Base-by-base conservation (phyloP, 2,329 filamentous ascomycete genomes). In the Xylaria sp. region DNA sequence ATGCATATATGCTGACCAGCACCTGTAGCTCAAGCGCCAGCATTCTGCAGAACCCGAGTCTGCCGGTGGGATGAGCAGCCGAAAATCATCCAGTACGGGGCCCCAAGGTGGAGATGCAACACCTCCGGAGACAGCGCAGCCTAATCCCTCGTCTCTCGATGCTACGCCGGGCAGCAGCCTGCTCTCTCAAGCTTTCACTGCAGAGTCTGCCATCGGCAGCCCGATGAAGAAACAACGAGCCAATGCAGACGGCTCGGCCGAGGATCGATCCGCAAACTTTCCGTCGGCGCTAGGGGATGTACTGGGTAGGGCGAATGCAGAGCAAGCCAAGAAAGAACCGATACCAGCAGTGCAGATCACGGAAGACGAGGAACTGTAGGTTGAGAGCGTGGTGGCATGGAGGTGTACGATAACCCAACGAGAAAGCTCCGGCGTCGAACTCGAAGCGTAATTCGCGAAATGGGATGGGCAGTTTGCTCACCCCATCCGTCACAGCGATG, bases 221-320 rank as follows among this genome's bases (percentile, higher is more conserved):
- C 92, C 92, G 1, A 85, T 93, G 75, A 94, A 94, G 85, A 93
- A 91, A 77, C 90, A 92, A 67, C 86, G 92, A 43, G 87, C 90
- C 1, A 92, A 90, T 74, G 75, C 89, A 28, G 83, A 85, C 8
- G 86, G 83, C 8, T 79, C 83, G 48, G 80, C 85, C 62, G 82
- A 81, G 58, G 81, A 84, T 60, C 76, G 77, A 36, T 76, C 78
- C 9, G 64, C 74, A 18, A 77, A 75, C 20, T 82, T 83, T 68
- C 80, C 81, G 28, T 75, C 81, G 15, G 79, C 80, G 18, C 73
- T 84, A 58, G 82, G 82, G 33, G 81, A 84, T 72, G 79, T 84
- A 60, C 77, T 84, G 52, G 80, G 72, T 20, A 75, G 78, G 60
- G 77, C 78, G n/a, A 73, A 66, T 13, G 72, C 74, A 3, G 75